These are phyloP conservation scores for Termitomyces heimii DNA, from an alignment of 768 basidiomycete species.

Conservation along the genomic window DNA sequence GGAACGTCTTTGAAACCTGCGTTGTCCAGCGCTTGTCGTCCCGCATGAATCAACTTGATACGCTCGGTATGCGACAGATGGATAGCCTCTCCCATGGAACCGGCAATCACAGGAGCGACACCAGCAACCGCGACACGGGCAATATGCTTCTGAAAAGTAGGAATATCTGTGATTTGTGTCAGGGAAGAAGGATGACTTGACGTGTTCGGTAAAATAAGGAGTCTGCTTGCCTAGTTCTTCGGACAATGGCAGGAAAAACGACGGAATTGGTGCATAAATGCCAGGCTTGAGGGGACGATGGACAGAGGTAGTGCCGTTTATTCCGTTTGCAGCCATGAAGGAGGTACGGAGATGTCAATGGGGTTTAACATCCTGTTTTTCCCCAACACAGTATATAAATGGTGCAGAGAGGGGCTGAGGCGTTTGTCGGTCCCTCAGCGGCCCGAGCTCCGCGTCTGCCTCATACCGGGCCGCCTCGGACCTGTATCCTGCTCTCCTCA, in stretches of 20 bases:
- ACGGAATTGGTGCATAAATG: conserved; percentile 80
- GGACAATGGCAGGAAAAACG: conserved; percentile 70
- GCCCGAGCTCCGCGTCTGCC: conserved; percentile 17
- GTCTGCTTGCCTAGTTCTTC: conserved; percentile 74
- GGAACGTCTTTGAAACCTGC: conserved; percentile 55
- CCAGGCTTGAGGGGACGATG: conserved; percentile 64
- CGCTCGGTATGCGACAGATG: conserved; percentile 71
- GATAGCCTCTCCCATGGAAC: conserved; percentile 84
- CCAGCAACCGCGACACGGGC: conserved; percentile 58
- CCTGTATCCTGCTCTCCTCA: conserved; percentile 1
- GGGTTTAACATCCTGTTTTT: conserved; percentile 13
- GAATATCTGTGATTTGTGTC: conserved; percentile 42
- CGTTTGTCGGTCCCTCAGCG: conserved; percentile 17
- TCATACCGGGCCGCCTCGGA: conserved; percentile 18
- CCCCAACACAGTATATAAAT: conserved; percentile 17
- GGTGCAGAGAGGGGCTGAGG: conserved; percentile 10
- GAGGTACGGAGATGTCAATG: conserved; percentile 7
- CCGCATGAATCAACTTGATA: conserved; percentile 52
- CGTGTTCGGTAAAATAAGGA: neutral
- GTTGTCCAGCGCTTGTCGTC: conserved; percentile 66
- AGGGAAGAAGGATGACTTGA: conserved; percentile 3
- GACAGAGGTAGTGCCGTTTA: conserved; percentile 24
- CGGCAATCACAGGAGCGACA: conserved; percentile 66
- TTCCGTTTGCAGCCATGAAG: conserved; percentile 38
- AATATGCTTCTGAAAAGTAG: conserved; percentile 63